Evolutionary conservation across 2,329 filamentous ascomycete genomes (phyloP).

Genomic region (Sporothrix schenckii): DNA sequence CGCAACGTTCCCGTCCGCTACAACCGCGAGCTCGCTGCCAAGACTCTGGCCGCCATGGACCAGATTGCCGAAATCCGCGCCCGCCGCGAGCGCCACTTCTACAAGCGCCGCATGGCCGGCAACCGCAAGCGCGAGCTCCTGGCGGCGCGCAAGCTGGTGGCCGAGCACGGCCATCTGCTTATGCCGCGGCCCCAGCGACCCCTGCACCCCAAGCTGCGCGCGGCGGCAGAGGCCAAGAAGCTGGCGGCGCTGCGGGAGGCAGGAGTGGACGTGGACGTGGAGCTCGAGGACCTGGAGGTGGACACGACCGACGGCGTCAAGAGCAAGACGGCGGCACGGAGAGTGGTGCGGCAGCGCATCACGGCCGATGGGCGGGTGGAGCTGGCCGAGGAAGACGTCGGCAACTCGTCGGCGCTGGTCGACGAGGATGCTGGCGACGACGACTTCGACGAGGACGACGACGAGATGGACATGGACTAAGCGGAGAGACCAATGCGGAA

Average conservation of each 20-base stretch:
- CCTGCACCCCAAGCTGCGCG: constrained; percentile 51
- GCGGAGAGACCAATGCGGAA: not conserved
- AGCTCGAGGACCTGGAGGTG: constrained; percentile 42
- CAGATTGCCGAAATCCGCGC: constrained; percentile 82
- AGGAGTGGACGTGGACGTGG: constrained; percentile 71
- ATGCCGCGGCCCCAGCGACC: constrained; percentile 58
- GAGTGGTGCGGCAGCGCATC: constrained; percentile 45
- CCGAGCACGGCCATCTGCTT: constrained; percentile 89
- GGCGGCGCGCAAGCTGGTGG: constrained; percentile 82
- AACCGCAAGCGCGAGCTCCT: constrained; percentile 82
- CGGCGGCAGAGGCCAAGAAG: constrained; percentile 44
- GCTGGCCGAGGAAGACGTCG: constrained; percentile 40
- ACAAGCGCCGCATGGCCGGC: constrained; percentile 89
- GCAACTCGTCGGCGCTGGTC: constrained; percentile 24
- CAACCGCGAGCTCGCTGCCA: constrained; percentile 86
- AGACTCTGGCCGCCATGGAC: constrained; percentile 90
- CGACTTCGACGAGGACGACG: constrained; percentile 36
- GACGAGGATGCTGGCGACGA: constrained; percentile 38
- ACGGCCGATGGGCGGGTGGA: constrained; percentile 47
- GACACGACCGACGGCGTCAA: constrained; percentile 40
- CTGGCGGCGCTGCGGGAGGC: constrained; percentile 38
- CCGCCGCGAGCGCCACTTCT: constrained; percentile 86
- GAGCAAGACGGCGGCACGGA: constrained; percentile 41
- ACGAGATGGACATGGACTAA: constrained; percentile 34
- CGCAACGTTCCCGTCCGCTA: constrained; percentile 95